Base-by-base conservation (phyloP, 306 rosid species). In the Fragaria vesca region DNA sequence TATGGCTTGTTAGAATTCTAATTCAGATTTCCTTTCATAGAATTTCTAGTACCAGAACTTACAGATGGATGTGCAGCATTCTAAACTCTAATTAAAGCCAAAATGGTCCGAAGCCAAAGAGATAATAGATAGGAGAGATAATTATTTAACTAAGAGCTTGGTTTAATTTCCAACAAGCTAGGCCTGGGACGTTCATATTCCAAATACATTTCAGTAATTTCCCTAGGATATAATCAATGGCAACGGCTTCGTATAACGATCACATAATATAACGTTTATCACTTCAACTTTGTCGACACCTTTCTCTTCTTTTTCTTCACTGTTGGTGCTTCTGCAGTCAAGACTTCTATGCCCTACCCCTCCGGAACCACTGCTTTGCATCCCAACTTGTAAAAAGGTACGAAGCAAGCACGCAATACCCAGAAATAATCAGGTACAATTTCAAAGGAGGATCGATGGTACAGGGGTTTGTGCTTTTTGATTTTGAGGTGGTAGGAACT, bases 361-460 rank as follows among this genome's bases (percentile, higher is more conserved):
- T 55, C 62, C 11, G 30, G 24, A 21, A 57, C 62, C 30, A 57
- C 12, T 57, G 62, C 28, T 12, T 47, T 47, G 62, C 21, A n/a
- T 21, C 57, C 57, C 57, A 17, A 51, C 57, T 51, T 20, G 57
- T 16, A 51, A 0, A 16, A 17, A 51, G n/a, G 57, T 51, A 51
- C 57, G 6, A 51, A 51, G 18, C 57, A 34, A 8, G 24, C 21
- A 18, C 47, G 47, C 11, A 66, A 20, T 15, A 21, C 20, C 40
- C 20, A 66, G 70, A 36, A 17, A 18, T 10, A 4, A 66, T 20
- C 70, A 8, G 28, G 13, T 34, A 43, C 47, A 15, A 66, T 38
- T 1, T 10, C 20, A 5, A 0, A 18, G 28, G 4, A 2, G 10
- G 7, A 0, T 1, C 3, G 50, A 0, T 3, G 9, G 40, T 5